Percentiles rank a stretch among this genome's conserved stretches.
Conservation (phyloP, 768 basidiomycete species). For the Galerina sulciceps region DNA sequence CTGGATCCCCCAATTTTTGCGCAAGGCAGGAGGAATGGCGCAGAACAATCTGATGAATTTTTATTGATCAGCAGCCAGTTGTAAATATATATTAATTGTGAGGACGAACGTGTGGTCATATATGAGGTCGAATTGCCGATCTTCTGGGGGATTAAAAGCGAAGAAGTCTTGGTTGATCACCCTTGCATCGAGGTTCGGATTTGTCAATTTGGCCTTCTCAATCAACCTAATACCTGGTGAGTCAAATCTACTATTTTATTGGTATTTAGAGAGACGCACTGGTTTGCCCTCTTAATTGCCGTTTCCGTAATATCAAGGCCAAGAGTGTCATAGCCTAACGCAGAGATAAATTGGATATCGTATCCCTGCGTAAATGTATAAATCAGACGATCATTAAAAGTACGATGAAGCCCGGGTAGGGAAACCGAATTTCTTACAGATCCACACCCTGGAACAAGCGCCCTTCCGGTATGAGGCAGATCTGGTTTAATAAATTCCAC, state of each 20-base stretch:
- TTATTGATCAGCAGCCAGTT: too few species aligned
- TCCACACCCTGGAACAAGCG: constrained; percentile 53
- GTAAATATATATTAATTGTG: too few species aligned
- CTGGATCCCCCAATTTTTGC: constrained; percentile 60
- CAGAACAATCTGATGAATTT: constrained; percentile 61
- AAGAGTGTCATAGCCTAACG: constrained; percentile 48
- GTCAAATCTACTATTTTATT: neutral
- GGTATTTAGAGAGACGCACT: constrained; percentile 29
- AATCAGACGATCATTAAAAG: neutral
- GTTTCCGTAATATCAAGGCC: constrained; percentile 63
- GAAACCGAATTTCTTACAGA: constrained; percentile 26
- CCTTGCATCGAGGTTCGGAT: constrained; percentile 32
- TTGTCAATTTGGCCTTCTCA: constrained; percentile 17
- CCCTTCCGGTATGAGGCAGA: constrained; percentile 39
- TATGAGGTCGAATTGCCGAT: constrained; percentile 54
- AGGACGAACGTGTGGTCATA: constrained; percentile 66
- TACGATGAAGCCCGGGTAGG: too few species aligned
- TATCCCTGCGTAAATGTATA: constrained; percentile 48
- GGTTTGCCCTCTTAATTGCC: constrained; percentile 51
- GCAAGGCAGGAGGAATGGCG: constrained; percentile 60
- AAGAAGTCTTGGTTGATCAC: constrained; percentile 62
- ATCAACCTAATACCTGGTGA: constrained; percentile 6
- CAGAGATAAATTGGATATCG: constrained; percentile 59
- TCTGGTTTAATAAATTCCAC: constrained; percentile 47
- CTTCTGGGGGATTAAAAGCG: constrained; percentile 37